These are phyloP conservation scores for Heterobasidion irregulare DNA, from an alignment of 1,284 basidiomycete species.

Conservation along the genomic window DNA sequence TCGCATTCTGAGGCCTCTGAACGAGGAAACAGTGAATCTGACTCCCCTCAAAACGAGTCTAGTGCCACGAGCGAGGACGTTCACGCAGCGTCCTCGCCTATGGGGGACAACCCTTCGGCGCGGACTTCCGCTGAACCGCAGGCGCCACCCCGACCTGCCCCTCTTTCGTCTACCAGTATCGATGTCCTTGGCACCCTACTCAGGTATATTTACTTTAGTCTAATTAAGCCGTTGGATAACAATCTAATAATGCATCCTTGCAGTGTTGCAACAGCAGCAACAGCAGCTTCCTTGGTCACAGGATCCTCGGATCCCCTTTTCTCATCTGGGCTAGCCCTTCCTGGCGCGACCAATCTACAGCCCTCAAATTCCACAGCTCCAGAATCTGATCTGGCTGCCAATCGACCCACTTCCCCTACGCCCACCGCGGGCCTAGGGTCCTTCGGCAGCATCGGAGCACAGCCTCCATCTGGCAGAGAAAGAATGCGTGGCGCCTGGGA, in stretches of 20 bases:
- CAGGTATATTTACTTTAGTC: conserved; percentile 35
- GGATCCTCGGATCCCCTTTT: conserved; percentile 53
- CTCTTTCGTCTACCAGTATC: conserved; percentile 56
- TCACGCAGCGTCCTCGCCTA: neutral
- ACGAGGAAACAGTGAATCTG: neutral
- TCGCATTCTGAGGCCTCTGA: conserved; percentile 1
- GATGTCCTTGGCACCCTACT: conserved; percentile 75
- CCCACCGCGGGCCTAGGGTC: conserved; percentile 34
- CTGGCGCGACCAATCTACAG: conserved; percentile 10
- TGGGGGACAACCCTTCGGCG: conserved; percentile 9
- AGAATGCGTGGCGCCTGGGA: conserved; percentile 55
- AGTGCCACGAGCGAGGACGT: conserved; percentile 3
- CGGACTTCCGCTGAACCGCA: conserved; percentile 10
- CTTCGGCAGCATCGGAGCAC: conserved; percentile 14
- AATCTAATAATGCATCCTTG: conserved; percentile 2
- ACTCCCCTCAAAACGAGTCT: conserved; percentile 2
- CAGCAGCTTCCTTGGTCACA: conserved; percentile 64
- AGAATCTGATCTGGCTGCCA: neutral
- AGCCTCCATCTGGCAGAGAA: conserved; percentile 16
- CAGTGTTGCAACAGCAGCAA: conserved; percentile 75
- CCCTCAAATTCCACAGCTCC: conserved; percentile 12
- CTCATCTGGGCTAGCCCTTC: conserved; percentile 35
- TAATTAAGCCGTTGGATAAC: neutral
- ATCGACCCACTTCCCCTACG: conserved; percentile 38
- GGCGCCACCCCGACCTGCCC: conserved; percentile 16